phyloP scores from a whole-genome alignment of 2,329 filamentous ascomycete genomes.

The Ascochyta koolunga region DNA sequence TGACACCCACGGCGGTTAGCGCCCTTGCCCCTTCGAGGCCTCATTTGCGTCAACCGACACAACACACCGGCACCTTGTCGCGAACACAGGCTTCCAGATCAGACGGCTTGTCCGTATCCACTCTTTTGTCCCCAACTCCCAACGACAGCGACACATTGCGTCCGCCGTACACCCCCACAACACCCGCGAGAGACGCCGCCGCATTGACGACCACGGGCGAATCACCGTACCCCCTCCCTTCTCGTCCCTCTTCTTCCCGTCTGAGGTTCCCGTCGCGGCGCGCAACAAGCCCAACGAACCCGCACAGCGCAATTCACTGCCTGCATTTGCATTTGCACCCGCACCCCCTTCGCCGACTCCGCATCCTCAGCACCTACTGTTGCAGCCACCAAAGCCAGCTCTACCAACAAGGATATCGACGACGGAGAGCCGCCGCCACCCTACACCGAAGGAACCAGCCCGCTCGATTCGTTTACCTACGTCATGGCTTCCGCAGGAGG shows the following conservation, averaged over 20 bases:
- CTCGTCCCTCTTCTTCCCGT: conserved; percentile 66
- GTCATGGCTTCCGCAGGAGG: conserved; percentile 98
- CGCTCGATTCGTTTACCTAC: conserved; percentile 90
- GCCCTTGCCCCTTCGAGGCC: conserved; percentile 35
- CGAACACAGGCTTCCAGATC: conserved; percentile 48
- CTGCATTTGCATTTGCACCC: conserved; percentile 60
- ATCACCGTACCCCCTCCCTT: conserved; percentile 66
- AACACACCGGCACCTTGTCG: conserved; percentile 53
- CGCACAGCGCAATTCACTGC: conserved; percentile 48
- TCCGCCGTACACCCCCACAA: conserved; percentile 36
- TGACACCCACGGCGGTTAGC: conserved; percentile 31
- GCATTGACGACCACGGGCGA: conserved; percentile 54
- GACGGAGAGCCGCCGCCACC: conserved; percentile 94
- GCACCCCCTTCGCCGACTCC: conserved; percentile 58
- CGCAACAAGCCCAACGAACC: conserved; percentile 52
- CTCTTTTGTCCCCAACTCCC: conserved; percentile 46
- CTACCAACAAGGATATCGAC: conserved; percentile 72
- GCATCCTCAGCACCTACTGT: conserved; percentile 52
- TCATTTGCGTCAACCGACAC: conserved; percentile 22
- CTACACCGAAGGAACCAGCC: conserved; percentile 93
- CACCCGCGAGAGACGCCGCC: conserved; percentile 45
- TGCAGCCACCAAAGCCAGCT: conserved; percentile 62
- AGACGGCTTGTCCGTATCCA: conserved; percentile 55
- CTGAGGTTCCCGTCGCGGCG: conserved; percentile 55
- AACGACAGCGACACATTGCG: conserved; percentile 24